Evolutionary conservation across 202 grass and related monocot species (phyloP), one percentile per base, ranked within the genome.

Genomic region (Eragrostis tef): DNA sequence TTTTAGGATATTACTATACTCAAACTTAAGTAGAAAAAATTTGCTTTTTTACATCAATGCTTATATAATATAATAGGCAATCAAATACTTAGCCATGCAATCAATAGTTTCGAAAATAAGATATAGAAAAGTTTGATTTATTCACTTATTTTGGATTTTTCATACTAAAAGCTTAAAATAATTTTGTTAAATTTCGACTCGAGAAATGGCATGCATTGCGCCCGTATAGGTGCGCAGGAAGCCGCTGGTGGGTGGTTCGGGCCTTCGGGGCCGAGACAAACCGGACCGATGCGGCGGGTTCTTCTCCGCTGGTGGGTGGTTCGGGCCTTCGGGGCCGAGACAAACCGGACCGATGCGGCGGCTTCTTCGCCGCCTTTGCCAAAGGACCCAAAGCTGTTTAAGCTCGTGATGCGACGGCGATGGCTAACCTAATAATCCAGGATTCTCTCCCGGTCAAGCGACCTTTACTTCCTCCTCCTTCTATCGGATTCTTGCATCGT

Each of bases 351-450:
- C 31, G 48, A 34, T n/a, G 5, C 0, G 36, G 5, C 0, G 36
- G 13, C 46, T 39, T 34, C 36, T 73, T 14, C 2, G 7, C 15
- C 48, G 39, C 19, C 26, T 60, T 50, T 39, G 39, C 27, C 1
- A 80, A 41, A 44, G 31, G 36, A 66, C 53, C 17, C 34, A 39
- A 39, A 39, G 34, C 34, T 16, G 2, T n/a, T 20, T 14, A 17
- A 70, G 17, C 29, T 17, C 13, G 47, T 50, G 45, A 72, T 41
- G 11, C 36, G 76, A 49, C 10, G 9, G 2, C 11, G 84, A 74
- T 80, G 49, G 69, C 49, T 27, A n/a, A 59, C 60, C 70, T 86
- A 79, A 72, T 44, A 17, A 64, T 69, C 51, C 57, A 17, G 26
- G 56, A n/a, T 42, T 51, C 39, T 27, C 22, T 50, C 73, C 60